Evolutionary conservation across 2,329 filamentous ascomycete genomes (phyloP).

Genomic region (Penicillium capsulatum): DNA sequence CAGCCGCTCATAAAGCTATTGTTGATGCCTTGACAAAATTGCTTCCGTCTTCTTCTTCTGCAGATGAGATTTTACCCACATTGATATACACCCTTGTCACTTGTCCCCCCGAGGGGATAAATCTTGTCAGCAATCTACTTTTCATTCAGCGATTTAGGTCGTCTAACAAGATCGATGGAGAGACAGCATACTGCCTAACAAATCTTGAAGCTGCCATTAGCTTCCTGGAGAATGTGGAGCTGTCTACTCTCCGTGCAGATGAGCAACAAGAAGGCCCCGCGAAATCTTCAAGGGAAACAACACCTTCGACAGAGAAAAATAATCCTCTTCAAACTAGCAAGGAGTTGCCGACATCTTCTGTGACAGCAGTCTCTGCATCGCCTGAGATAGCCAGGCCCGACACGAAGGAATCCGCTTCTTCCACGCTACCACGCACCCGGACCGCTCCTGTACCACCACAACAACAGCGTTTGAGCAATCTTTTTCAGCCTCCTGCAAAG

Average conservation of each 20-base stretch:
- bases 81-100: slow-evolving; percentile 95
- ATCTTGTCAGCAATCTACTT: slow-evolving; percentile 87
- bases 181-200: slow-evolving; percentile 92
- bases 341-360: slow-evolving; percentile 25
- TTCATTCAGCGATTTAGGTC: slow-evolving; percentile 92
- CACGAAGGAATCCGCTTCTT: slow-evolving; percentile 29
- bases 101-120: slow-evolving; percentile 76
- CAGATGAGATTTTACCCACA: slow-evolving; percentile 94
- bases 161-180: slow-evolving; percentile 79
- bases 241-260: slow-evolving; percentile 79
- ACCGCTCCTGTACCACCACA: slow-evolving; percentile 47
- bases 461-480: slow-evolving; percentile 74
- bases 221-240: slow-evolving; percentile 91
- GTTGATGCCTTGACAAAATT: slow-evolving; percentile 74
- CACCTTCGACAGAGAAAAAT: slow-evolving; percentile 22
- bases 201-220: slow-evolving; percentile 93
- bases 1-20: slow-evolving; percentile 85
- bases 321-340: slow-evolving; percentile 25
- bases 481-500: slow-evolving; percentile 79
- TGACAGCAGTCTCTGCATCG: slow-evolving; percentile 28
- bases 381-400: slow-evolving; percentile 29
- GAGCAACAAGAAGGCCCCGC: slow-evolving; percentile 66
- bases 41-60: slow-evolving; percentile 73
- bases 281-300: slow-evolving; percentile 47
- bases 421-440: slow-evolving; percentile 31